Evolutionary conservation across 2,329 filamentous ascomycete genomes (phyloP).

Genomic region (Hymenoscyphus linearis): DNA sequence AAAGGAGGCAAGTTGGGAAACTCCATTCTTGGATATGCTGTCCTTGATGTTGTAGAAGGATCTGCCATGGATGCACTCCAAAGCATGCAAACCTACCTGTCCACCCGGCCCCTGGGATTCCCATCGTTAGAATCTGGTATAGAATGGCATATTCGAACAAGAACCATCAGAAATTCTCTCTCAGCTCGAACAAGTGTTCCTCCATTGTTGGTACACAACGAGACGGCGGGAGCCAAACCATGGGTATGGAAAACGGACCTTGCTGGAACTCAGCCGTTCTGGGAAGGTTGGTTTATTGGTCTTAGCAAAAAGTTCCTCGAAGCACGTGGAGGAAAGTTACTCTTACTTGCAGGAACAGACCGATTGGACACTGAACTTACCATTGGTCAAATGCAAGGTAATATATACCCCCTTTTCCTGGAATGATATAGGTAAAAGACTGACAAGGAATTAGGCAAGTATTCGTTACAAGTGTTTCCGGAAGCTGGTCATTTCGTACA

Average conservation of each 20-base stretch:
- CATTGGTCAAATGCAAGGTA: conserved; percentile 96
- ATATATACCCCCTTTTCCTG: conserved; percentile 15
- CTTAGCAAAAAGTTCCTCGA: conserved; percentile 83
- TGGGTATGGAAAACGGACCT: conserved; percentile 89
- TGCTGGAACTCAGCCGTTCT: conserved; percentile 78
- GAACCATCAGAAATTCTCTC: conserved; percentile 76
- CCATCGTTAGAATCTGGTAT: conserved; percentile 73
- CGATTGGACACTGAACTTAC: conserved; percentile 85
- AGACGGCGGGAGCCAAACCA: conserved; percentile 20
- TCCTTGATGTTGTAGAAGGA: conserved; percentile 92
- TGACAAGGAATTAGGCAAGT: conserved; percentile 62
- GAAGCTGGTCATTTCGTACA: conserved; percentile 96
- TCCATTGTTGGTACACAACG: conserved; percentile 57
- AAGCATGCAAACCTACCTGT: conserved; percentile 89
- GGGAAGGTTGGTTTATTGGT: conserved; percentile 89
- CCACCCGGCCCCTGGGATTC: conserved; percentile 74
- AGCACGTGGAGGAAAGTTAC: conserved; percentile 74
- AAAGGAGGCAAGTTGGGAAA: conserved; percentile 58
- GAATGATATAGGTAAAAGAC: not conserved
- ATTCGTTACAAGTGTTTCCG: conserved; percentile 89
- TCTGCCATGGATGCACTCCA: conserved; percentile 91
- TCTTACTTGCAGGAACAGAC: conserved; percentile 85
- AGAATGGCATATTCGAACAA: conserved; percentile 87
- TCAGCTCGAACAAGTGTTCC: conserved; percentile 89
- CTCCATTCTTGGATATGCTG: conserved; percentile 75